Evolutionary conservation across 768 basidiomycete genomes (phyloP), one percentile per base, ranked within the genome.

Genomic region (Cystobasidium tubakii): DNA sequence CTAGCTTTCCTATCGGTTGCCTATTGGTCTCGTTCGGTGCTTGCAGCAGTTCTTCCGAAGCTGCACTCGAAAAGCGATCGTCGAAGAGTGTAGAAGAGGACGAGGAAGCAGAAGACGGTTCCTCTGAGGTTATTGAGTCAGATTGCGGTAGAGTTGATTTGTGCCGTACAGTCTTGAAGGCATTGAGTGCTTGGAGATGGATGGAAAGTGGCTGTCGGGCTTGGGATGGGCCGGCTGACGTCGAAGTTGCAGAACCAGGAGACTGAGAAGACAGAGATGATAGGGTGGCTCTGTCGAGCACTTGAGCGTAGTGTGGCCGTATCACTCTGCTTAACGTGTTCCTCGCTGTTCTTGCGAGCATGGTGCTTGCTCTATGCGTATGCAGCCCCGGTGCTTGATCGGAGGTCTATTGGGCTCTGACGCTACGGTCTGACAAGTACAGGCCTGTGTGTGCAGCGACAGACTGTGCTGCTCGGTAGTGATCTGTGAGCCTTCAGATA

Each of bases 1-100:
- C 86, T 64, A 77, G 73, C 25, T 65, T 65, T 3, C 77, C 79
- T 62, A 78, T 77, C 25, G 75, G 73, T 2, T 76, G 69, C 29
- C 69, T 27, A 17, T 36, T 33, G 13, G 53, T 36, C 21, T 53
- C 55, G 36, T 46, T 46, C 25, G 69, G 69, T 13, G 69, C 33
- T 27, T 60, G 50, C 6, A 71, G 69, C 69, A 71, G 69, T 55
- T 71, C 69, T 44, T 71, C 69, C 43, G 53, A 55, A 39, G 69
- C 69, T 10, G 69, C 69, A 27, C 50, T n/a, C 4, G 69, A 57
- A 54, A 71, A 71, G 31, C 54, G 69, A 46, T 71, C 69, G 23
- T 71, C 69, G 12, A 46, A 1, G 9, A 46, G 15, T 3, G 69
- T 21, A 12, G 54, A 34, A 39, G 66, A 70, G 17, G 46, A 53